These are phyloP conservation scores for Calcarisporium arbuscula DNA, from an alignment of 2,329 filamentous ascomycete genomes.

Conservation along the genomic window DNA sequence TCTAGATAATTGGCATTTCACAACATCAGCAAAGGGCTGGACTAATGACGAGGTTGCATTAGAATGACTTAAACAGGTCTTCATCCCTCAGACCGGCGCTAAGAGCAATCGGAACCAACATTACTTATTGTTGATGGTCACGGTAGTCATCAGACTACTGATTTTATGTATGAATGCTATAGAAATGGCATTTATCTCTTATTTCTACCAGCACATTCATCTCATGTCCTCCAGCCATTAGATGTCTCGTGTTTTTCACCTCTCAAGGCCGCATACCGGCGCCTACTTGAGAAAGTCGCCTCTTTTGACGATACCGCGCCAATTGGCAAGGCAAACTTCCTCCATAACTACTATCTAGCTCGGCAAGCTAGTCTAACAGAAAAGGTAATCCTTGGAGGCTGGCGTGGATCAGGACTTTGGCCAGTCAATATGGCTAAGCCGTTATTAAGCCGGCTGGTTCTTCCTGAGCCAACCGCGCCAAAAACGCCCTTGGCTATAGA, in stretches of 20 bases:
- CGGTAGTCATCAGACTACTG: constrained; percentile 2
- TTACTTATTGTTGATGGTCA: constrained; percentile 3
- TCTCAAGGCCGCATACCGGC: background rate
- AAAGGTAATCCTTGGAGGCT: background rate
- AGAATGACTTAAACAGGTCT: no score
- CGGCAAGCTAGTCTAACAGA: background rate
- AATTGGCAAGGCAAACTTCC: constrained; percentile 1
- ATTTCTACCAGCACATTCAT: constrained; percentile 1
- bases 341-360: background rate
- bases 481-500: no score
- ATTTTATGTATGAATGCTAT: constrained; percentile 4
- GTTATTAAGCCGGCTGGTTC: background rate
- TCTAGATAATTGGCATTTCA: background rate
- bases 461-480: no score
- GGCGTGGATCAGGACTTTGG: background rate
- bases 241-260: constrained; percentile 1
- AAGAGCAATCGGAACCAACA: background rate
- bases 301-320: background rate
- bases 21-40: no score
- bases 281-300: background rate
- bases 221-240: constrained; percentile 3
- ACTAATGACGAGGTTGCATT: no score
- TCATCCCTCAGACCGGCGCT: background rate
- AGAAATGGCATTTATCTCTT: constrained; percentile 1
- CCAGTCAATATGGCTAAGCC: constrained; percentile 2